Evolutionary conservation across 2,329 filamentous ascomycete species (phyloP).

Genomic region (Calonectria fujianensis): DNA sequence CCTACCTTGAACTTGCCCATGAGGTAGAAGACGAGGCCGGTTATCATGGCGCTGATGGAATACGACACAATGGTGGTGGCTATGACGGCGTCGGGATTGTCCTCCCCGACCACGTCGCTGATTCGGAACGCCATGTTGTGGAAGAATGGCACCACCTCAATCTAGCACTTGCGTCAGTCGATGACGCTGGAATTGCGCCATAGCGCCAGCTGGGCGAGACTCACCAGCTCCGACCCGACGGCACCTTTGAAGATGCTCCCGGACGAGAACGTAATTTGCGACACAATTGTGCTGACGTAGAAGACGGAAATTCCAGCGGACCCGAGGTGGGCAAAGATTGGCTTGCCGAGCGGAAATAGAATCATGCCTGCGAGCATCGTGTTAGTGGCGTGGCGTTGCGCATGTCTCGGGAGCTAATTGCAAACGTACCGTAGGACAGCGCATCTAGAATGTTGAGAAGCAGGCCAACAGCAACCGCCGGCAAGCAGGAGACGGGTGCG

Average conservation of each 20-base stretch:
- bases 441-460: conserved; percentile 96
- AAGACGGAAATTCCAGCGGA: conserved; percentile 98
- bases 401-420: neutral
- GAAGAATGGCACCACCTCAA: conserved; percentile 98
- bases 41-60: conserved; percentile 91
- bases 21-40: conserved; percentile 91
- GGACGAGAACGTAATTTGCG: conserved; percentile 91
- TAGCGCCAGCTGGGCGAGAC: conserved; percentile 48
- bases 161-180: conserved; percentile 67
- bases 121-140: conserved; percentile 98
- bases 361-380: conserved; percentile 81
- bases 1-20: conserved; percentile 93
- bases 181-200: neutral
- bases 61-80: conserved; percentile 96
- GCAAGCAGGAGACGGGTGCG: conserved; percentile 82
- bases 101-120: conserved; percentile 83
- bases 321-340: conserved; percentile 89
- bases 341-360: conserved; percentile 91
- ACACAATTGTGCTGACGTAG: conserved; percentile 97
- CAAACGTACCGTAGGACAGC: conserved; percentile 85
- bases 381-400: conserved; percentile 43
- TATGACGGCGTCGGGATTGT: conserved; percentile 89
- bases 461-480: conserved; percentile 90
- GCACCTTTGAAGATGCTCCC: conserved; percentile 93
- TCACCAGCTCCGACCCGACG: conserved; percentile 92